These are phyloP conservation scores for Pyrenopolyporus hunteri DNA, from an alignment of 495 filamentous ascomycete species.

Conservation along the genomic window DNA sequence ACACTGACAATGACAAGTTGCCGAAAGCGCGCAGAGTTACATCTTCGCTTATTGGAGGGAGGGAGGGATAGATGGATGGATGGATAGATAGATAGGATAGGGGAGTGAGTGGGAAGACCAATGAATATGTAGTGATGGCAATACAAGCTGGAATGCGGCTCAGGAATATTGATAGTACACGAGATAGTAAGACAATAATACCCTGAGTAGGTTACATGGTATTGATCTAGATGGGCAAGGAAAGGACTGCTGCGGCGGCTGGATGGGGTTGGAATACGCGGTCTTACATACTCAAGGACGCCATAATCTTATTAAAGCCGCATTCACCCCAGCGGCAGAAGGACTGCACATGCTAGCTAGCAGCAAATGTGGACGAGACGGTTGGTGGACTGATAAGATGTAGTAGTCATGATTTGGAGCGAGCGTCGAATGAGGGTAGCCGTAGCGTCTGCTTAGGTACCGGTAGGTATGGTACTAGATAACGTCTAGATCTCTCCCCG, in stretches of 20 bases:
- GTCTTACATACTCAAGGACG: slow-evolving; percentile 45
- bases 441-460: not conserved
- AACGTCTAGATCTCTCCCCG: not conserved
- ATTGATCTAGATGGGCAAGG: no score
- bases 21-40: slow-evolving; percentile 27
- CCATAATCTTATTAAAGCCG: slow-evolving; percentile 41
- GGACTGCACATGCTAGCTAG: slow-evolving; percentile 30
- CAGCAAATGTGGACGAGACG: slow-evolving; percentile 27
- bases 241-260: no score
- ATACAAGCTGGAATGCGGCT: slow-evolving; percentile 31
- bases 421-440: slow-evolving; percentile 7
- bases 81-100: no score
- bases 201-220: not conserved
- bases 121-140: slow-evolving; percentile 3
- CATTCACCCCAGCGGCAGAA: slow-evolving; percentile 36
- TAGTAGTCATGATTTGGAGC: slow-evolving; percentile 42
- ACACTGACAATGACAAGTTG: slow-evolving; percentile 23
- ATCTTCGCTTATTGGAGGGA: slow-evolving; percentile 30
- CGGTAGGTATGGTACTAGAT: not conserved
- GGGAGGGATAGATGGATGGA: no score
- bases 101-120: slow-evolving; percentile 16
- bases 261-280: no score
- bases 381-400: slow-evolving; percentile 33
- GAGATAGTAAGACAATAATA: not conserved
- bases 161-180: not conserved